Evolutionary conservation across 1,139 yeast genomes (phyloP).

Genomic region (Waltiozyma sp.): DNA sequence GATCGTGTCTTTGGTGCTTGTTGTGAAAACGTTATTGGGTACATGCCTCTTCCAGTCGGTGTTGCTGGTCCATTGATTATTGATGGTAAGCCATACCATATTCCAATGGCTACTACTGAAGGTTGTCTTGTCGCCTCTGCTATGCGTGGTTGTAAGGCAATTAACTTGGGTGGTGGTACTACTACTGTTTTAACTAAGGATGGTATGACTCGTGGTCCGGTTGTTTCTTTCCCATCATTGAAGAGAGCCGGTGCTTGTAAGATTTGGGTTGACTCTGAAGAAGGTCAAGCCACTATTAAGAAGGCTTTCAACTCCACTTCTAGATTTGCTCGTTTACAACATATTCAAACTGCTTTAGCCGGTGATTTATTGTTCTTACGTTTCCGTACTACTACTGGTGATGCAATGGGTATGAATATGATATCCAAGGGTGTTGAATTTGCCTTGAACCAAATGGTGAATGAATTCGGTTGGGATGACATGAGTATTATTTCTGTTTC

Average conservation of each 20-base stretch:
- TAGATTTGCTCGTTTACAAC: constrained; percentile 89
- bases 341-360: constrained; percentile 89
- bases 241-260: constrained; percentile 90
- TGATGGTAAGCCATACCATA: constrained; percentile 77
- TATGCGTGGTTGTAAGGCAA: constrained; percentile 98
- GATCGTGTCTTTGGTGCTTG: constrained; percentile 97
- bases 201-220: constrained; percentile 99
- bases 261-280: constrained; percentile 91
- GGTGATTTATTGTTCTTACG: constrained; percentile 83
- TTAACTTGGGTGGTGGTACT: constrained; percentile 95
- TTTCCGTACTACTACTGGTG: constrained; percentile 96
- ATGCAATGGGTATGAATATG: constrained; percentile 99
- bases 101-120: constrained; percentile 99
- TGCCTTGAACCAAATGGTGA: constrained; percentile 74
- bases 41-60: constrained; percentile 92
- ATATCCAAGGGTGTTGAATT: constrained; percentile 95
- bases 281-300: constrained; percentile 73
- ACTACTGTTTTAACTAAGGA: constrained; percentile 85
- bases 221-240: constrained; percentile 78
- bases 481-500: constrained; percentile 89
- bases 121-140: constrained; percentile 98
- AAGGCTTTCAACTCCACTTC: constrained; percentile 94
- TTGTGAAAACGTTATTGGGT: constrained; percentile 97
- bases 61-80: constrained; percentile 93
- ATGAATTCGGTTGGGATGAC: constrained; percentile 85